Evolutionary conservation across 148 eudicot species (phyloP).

Genomic region (Camellia granthamiana): DNA sequence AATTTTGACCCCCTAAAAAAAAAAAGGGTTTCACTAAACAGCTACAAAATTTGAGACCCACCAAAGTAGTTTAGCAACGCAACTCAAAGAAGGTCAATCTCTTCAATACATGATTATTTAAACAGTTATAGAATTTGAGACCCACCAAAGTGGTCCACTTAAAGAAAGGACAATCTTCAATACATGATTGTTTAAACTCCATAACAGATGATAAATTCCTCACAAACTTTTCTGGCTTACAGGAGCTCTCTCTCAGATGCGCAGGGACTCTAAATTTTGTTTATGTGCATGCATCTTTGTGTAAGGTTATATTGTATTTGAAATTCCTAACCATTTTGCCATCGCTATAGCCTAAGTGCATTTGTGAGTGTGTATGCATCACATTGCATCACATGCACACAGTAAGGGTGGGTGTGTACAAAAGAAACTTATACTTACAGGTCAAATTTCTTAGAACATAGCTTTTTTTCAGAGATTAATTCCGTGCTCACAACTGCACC

Average conservation of each 20-base stretch:
- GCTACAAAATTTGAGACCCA: background rate
- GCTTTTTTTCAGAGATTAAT: background rate
- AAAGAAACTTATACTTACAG: background rate
- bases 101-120: background rate
- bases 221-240: background rate
- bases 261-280: background rate
- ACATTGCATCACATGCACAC: no score
- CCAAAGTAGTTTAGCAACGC: no score
- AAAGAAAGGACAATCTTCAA: background rate
- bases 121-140: background rate
- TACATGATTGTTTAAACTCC: background rate
- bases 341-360: background rate
- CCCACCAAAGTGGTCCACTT: background rate
- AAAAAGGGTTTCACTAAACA: background rate
- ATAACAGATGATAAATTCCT: background rate
- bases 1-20: background rate
- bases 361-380: background rate
- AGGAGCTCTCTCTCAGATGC: background rate
- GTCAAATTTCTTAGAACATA: background rate
- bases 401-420: background rate
- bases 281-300: background rate
- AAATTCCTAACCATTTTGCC: constrained; percentile 10
- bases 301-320: background rate
- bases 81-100: background rate
- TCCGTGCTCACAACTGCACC: background rate